Evolutionary conservation across 371 early-diverging fungal genomes (phyloP), one percentile per base, ranked within the genome.

Genomic region (Lichtheimia ramosa): DNA sequence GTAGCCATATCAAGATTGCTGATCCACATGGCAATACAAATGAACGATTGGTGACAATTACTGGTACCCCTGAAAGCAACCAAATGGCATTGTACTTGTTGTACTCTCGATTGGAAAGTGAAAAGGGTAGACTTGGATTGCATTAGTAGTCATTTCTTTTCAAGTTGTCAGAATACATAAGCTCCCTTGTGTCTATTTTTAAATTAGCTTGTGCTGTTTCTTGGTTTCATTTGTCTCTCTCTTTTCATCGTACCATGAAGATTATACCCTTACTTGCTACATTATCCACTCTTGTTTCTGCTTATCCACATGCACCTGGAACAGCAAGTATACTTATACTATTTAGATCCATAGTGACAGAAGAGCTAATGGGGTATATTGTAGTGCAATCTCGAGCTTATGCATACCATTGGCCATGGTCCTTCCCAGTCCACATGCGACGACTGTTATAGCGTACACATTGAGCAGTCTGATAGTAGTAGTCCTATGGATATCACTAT

Each of bases 71-170:
- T 1, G 92, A 92, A 60, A 81, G 86, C 46, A 90, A 90, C 65
- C 88, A 88, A 63, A 87, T 89, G 85, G 94, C 94, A 2, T 75
- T 92, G 48, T 89, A 88, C 65, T 67, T 92, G 78, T 72, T 94
- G 34, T 90, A 91, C 69, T 78, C 86, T 57, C 77, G 91, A 53
- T 67, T 94, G 51, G 92, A 94, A 72, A 75, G 77, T 55, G 93
- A 94, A 79, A 86, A 87, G 64, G 77, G 68, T 34, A 80, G 84
- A 58, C 52, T 75, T 42, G 68, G 69, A 23, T 63, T 71, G 63
- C 71, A 62, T 34, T 74, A 62, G 62, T 28, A 4, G 10, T 34
- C 34, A 34, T 34, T 34, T 25, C n/a, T 34, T 34, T 8, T 8
- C 34, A 34, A 34, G 34, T 34, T 34, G 34, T 34, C 34, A 34